phyloP scores from a whole-genome alignment of 164 flowering plant genomes.

The Magnolia kwangsiensis region DNA sequence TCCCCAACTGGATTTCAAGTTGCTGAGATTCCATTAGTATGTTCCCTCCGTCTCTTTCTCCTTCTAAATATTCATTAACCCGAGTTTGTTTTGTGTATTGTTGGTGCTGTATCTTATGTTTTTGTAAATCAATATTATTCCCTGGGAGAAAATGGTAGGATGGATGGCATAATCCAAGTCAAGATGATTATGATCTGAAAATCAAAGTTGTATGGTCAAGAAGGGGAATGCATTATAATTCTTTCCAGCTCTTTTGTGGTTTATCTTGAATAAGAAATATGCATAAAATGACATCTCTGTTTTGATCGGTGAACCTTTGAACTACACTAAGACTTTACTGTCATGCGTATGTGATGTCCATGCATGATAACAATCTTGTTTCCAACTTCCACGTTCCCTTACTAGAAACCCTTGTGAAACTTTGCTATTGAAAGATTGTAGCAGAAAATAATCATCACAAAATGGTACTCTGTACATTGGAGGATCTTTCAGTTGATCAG shows the following conservation, averaged over 20 bases:
- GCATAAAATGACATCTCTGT: no score
- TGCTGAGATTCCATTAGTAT: slow-evolving; percentile 91
- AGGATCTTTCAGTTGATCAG: no score
- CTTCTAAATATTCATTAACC: neutral
- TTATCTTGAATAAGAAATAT: neutral
- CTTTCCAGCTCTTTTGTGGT: neutral
- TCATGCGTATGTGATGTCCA: neutral
- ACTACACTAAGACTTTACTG: neutral
- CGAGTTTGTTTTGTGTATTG: neutral
- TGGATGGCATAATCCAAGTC: neutral
- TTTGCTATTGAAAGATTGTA: neutral
- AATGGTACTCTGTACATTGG: neutral
- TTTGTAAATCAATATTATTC: neutral
- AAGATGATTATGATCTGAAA: neutral
- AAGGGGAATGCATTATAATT: neutral
- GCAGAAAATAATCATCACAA: neutral
- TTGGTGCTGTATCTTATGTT: neutral
- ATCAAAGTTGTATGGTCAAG: neutral
- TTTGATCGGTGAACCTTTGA: no score
- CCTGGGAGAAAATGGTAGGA: neutral
- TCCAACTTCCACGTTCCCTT: neutral
- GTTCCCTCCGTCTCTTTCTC: neutral
- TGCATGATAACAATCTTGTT: neutral
- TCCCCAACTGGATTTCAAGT: slow-evolving; percentile 94
- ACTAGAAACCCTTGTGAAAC: neutral